phyloP scores from a whole-genome alignment of 331 rosid species.

The Malus hybrid region DNA sequence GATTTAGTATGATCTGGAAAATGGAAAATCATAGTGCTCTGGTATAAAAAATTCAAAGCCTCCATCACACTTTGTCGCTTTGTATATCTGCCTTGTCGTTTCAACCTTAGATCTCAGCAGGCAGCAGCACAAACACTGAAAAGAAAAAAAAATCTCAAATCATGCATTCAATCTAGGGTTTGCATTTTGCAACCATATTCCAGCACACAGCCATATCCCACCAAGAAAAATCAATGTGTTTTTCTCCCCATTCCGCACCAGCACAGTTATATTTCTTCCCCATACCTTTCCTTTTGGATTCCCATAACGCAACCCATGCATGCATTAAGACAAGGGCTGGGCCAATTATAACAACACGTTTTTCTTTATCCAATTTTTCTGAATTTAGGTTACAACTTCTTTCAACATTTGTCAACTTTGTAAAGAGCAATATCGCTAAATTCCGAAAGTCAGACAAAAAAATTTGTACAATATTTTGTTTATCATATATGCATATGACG shows the following conservation, averaged over 20 bases:
- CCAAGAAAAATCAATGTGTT: not conserved
- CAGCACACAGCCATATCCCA: not conserved
- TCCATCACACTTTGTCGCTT: not conserved
- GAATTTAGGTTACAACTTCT: too few relatives aligned
- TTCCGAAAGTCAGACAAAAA: too few relatives aligned
- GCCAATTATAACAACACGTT: too few relatives aligned
- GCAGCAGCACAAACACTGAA: not conserved
- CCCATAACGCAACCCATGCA: conserved; percentile 1
- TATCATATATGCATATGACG: too few relatives aligned
- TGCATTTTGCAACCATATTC: not conserved
- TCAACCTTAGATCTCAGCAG: not conserved
- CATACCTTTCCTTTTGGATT: not conserved
- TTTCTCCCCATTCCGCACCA: not conserved
- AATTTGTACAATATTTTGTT: too few relatives aligned
- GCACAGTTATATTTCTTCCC: not conserved
- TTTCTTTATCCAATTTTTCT: too few relatives aligned
- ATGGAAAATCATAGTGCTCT: not conserved
- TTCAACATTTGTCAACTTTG: too few relatives aligned
- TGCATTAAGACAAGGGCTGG: not conserved
- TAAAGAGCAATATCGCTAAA: too few relatives aligned
- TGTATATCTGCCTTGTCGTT: not conserved
- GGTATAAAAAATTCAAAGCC: not conserved
- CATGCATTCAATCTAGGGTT: too few relatives aligned
- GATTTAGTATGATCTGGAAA: not conserved
- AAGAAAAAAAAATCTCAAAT: not conserved